phyloP scores from a whole-genome alignment of 768 basidiomycete genomes.

The Mycena indigotica region DNA sequence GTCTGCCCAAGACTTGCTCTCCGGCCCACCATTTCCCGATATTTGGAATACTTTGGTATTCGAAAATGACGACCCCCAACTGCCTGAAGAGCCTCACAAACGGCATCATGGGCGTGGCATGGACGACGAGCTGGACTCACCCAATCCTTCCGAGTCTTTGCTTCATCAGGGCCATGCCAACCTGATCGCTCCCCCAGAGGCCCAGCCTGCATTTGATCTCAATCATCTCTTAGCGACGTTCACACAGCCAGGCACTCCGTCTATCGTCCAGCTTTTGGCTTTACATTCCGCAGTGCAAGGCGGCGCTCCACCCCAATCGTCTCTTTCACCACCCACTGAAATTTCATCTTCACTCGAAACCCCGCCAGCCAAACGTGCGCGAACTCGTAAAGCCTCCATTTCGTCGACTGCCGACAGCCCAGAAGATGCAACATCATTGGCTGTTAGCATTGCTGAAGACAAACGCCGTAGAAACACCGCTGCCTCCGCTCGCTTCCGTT shows the following conservation, averaged over 20 bases:
- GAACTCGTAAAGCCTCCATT: constrained; percentile 54
- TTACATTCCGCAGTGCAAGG: constrained; percentile 47
- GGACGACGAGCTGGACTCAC: constrained; percentile 53
- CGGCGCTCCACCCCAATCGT: constrained; percentile 27
- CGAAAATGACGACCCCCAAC: constrained; percentile 73
- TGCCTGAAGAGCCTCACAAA: constrained; percentile 37
- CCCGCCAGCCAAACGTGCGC: constrained; percentile 54
- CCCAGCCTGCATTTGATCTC: constrained; percentile 39
- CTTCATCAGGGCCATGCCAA: constrained; percentile 59
- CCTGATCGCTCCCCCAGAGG: constrained; percentile 49
- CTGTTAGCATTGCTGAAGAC: constrained; percentile 70
- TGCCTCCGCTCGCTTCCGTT: constrained; percentile 87
- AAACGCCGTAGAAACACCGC: constrained; percentile 94
- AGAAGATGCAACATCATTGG: constrained; percentile 30
- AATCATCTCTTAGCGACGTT: constrained; percentile 40
- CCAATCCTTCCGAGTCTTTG: constrained; percentile 39
- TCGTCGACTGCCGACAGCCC: constrained; percentile 36
- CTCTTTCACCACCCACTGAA: constrained; percentile 21
- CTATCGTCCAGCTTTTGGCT: constrained; percentile 72
- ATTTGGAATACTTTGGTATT: constrained; percentile 85
- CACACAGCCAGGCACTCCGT: constrained; percentile 41
- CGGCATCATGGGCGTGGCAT: constrained; percentile 38
- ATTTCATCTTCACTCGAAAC: constrained; percentile 35
- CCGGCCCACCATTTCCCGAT: constrained; percentile 69
- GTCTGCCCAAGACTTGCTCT: constrained; percentile 60